Evolutionary conservation across 2,329 filamentous ascomycete species (phyloP).

Genomic region (Pseudocercospora fijiensis): DNA sequence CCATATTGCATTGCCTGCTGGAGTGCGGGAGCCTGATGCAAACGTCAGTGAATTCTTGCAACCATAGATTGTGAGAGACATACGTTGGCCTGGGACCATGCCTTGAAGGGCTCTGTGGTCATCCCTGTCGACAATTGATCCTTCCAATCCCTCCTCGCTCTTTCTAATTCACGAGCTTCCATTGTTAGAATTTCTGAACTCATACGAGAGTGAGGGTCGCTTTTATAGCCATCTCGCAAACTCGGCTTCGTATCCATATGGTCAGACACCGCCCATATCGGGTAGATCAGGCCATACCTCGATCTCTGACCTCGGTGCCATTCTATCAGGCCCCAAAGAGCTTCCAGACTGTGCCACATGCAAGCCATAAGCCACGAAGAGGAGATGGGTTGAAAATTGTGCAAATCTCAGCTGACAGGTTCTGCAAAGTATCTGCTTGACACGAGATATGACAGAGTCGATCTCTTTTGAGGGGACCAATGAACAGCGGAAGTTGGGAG

Average conservation of each 20-base stretch:
- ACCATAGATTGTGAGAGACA: too few relatives aligned
- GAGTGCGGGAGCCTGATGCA: background rate
- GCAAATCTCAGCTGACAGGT: background rate
- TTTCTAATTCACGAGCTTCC: background rate
- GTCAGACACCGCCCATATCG: background rate
- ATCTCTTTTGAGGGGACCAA: background rate
- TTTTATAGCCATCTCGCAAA: background rate
- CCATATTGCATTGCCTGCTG: background rate
- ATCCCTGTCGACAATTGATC: background rate
- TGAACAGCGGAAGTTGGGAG: background rate
- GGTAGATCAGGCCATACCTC: background rate
- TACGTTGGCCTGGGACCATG: background rate
- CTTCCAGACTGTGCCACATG: background rate
- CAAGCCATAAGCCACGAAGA: background rate
- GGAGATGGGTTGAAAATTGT: background rate
- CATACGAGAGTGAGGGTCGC: too few relatives aligned
- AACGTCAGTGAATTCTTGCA: too few relatives aligned
- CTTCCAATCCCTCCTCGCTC: background rate
- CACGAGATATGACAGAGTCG: background rate
- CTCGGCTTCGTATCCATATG: background rate
- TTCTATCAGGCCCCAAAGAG: background rate
- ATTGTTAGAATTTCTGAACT: background rate
- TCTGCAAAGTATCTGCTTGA: background rate
- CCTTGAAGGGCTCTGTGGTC: background rate
- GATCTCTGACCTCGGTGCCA: background rate